A percentile compares a stretch with the other conserved stretches of the same genome.
Conservation (phyloP, 805 yeast species). For the Metschnikowia arizonensis region DNA sequence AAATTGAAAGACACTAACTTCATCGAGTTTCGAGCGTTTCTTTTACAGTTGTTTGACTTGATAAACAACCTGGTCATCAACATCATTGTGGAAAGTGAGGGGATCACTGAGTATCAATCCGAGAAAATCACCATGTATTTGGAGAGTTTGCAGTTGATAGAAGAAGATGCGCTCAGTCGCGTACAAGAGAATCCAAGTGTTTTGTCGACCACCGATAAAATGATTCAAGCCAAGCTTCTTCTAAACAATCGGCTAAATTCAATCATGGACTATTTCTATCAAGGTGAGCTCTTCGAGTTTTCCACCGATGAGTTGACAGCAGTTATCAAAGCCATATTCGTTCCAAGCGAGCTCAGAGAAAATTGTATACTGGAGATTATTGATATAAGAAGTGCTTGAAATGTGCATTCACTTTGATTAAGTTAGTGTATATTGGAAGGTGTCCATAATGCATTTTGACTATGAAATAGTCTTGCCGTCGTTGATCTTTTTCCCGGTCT, state of each 20-base stretch:
- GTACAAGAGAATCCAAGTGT: constrained; percentile 9
- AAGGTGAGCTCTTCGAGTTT: constrained; percentile 48
- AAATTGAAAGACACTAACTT: constrained; percentile 26
- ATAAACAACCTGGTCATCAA: constrained; percentile 27
- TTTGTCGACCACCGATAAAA: constrained; percentile 16
- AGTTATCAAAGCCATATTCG: constrained; percentile 41
- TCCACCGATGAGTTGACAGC: constrained; percentile 43
- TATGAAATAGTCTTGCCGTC: constrained; percentile 47
- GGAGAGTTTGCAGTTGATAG: constrained; percentile 10
- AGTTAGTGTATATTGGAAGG: not conserved
- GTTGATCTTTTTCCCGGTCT: constrained; percentile 84
- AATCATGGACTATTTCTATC: constrained; percentile 47
- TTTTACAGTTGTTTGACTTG: constrained; percentile 26
- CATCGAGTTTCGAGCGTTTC: constrained; percentile 24
- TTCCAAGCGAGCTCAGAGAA: constrained; percentile 45
- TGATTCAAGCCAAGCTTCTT: constrained; percentile 30
- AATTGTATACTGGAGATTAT: constrained; percentile 43
- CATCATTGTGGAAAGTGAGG: constrained; percentile 23
- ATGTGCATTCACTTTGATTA: not conserved
- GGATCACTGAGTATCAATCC: constrained; percentile 36
- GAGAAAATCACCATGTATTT: constrained; percentile 28
- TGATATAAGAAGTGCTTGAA: constrained; percentile 35
- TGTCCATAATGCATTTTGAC: not conserved
- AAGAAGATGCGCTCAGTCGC: constrained; percentile 7
- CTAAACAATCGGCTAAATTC: constrained; percentile 40